These are phyloP conservation scores for Neurospora sublineolata DNA, from an alignment of 495 filamentous ascomycete species.

Conservation along the genomic window DNA sequence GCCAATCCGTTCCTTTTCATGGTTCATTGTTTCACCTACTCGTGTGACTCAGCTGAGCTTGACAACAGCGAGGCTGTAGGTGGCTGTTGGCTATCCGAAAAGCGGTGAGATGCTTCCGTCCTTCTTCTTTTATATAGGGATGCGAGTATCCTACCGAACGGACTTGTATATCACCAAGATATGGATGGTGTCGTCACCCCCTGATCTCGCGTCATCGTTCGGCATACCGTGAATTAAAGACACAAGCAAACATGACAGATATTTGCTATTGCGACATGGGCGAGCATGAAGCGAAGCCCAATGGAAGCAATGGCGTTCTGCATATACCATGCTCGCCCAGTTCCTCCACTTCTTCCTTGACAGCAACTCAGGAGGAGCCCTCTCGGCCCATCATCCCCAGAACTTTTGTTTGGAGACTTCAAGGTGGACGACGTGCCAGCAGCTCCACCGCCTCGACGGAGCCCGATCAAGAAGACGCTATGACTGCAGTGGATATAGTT, in stretches of 20 bases:
- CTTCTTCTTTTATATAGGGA: conserved; percentile 24
- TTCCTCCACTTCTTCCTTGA: conserved; percentile 5
- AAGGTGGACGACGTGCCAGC: conserved; percentile 11
- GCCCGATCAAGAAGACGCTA: background rate
- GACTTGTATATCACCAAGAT: background rate
- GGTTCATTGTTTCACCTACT: background rate
- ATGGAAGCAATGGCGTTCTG: background rate
- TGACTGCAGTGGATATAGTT: conserved; percentile 20
- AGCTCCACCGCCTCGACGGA: conserved; percentile 4
- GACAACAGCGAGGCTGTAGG: background rate
- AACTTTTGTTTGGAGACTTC: conserved; percentile 21
- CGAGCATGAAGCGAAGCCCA: background rate
- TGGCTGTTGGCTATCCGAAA: conserved; percentile 1
- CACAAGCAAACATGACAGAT: background rate
- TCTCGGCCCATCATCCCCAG: background rate
- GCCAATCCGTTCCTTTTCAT: background rate
- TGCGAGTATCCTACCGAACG: background rate
- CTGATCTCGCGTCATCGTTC: conserved; percentile 24
- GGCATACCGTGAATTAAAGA: background rate
- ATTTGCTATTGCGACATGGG: background rate
- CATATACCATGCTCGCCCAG: conserved; percentile 2
- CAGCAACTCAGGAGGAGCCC: background rate
- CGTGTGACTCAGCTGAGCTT: background rate
- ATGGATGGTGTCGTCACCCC: conserved; percentile 18
- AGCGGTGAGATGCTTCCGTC: conserved; percentile 27